A percentile compares a stretch with the other conserved stretches of the same genome.
These are phyloP conservation scores for Incumbomyces delicatus DNA, from an alignment of 2,329 filamentous ascomycete genomes.

Conservation along the genomic window DNA sequence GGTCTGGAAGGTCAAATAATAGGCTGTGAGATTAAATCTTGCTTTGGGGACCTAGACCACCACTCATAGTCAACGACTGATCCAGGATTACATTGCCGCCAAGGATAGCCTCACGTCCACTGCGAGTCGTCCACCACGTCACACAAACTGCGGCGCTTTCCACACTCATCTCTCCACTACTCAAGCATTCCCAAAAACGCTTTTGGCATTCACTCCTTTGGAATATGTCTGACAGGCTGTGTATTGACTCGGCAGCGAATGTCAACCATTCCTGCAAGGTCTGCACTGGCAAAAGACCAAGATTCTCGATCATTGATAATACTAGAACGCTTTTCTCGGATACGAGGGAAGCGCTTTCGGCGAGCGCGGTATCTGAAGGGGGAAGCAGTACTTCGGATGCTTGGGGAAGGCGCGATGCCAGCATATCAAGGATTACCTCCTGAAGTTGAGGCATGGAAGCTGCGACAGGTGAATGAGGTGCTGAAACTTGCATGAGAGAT, in stretches of 20 bases:
- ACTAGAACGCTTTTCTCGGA: conserved; percentile 72
- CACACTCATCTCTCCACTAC: conserved; percentile 78
- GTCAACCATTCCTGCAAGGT: conserved; percentile 74
- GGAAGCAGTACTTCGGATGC: conserved; percentile 43
- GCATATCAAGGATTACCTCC: conserved; percentile 69
- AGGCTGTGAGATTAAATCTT: conserved; percentile 35
- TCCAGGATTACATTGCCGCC: conserved; percentile 32
- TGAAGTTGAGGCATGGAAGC: conserved; percentile 66
- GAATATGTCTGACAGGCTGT: conserved; percentile 49
- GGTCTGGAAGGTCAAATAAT: too few relatives aligned
- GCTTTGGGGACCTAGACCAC: conserved; percentile 39
- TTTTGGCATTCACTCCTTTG: conserved; percentile 58
- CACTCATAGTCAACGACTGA: conserved; percentile 44
- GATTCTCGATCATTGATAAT: conserved; percentile 66
- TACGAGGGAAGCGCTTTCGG: conserved; percentile 29
- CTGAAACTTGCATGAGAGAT: conserved; percentile 70
- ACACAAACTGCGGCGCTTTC: conserved; percentile 70
- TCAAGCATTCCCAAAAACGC: conserved; percentile 70
- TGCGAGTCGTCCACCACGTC: conserved; percentile 70
- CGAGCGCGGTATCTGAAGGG: conserved; percentile 27
- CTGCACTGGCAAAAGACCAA: conserved; percentile 61
- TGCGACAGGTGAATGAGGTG: conserved; percentile 67
- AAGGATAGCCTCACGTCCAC: conserved; percentile 48
- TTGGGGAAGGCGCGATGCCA: conserved; percentile 54
- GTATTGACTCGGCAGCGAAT: conserved; percentile 57